Conservation (phyloP, 2,329 filamentous ascomycete genomes). For the Bipolaris zeicola region DNA sequence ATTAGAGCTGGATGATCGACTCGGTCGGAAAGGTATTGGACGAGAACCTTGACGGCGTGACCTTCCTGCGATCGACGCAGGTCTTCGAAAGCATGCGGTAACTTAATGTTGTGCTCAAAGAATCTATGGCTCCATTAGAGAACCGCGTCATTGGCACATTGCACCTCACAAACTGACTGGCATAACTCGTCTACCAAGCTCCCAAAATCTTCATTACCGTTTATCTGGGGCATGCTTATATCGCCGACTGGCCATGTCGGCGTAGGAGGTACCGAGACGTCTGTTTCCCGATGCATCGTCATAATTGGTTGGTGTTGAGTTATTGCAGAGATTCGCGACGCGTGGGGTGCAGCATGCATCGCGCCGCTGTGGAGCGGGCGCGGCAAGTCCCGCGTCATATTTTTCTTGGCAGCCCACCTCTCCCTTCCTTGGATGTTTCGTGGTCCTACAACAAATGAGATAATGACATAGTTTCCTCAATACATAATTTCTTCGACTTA, state of each 20-base stretch:
- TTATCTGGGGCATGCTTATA: constrained; percentile 62
- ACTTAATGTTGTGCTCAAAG: constrained; percentile 62
- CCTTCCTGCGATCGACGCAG: constrained; percentile 70
- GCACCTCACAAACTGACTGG: constrained; percentile 27
- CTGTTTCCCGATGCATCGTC: constrained; percentile 10
- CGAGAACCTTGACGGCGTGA: constrained; percentile 62
- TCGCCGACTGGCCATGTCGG: constrained; percentile 37
- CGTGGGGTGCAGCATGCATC: constrained; percentile 13
- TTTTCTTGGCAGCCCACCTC: constrained; percentile 23
- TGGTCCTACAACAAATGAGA: too few species aligned
- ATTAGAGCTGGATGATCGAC: constrained; percentile 73
- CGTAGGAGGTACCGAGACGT: constrained; percentile 38
- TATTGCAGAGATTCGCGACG: constrained; percentile 12
- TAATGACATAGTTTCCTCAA: too few species aligned
- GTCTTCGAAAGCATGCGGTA: constrained; percentile 75
- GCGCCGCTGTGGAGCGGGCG: constrained; percentile 3
- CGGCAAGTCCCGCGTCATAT: constrained; percentile 18
- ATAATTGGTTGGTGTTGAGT: constrained; percentile 8
- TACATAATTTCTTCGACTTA: too few species aligned
- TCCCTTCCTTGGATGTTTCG: not conserved
- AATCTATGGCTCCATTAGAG: constrained; percentile 39
- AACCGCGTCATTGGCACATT: constrained; percentile 4
- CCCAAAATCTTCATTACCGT: constrained; percentile 64
- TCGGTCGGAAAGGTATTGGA: constrained; percentile 66
- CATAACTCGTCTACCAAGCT: constrained; percentile 71